These are phyloP conservation scores for Mucor ambiguus DNA, from an alignment of 371 early-diverging fungal genomes.

Conservation along the genomic window DNA sequence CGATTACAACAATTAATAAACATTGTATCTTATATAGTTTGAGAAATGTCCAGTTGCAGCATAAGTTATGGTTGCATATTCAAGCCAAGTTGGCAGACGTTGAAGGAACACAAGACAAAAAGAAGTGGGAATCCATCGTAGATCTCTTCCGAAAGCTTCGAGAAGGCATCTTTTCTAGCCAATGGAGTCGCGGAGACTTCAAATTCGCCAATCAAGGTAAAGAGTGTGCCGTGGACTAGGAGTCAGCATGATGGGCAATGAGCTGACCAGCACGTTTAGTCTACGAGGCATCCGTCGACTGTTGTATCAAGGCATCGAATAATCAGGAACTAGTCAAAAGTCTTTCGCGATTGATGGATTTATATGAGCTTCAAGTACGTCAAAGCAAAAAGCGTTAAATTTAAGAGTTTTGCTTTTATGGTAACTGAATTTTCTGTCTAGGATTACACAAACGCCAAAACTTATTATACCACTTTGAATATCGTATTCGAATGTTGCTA, in stretches of 20 bases:
- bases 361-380: conserved; percentile 10
- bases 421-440: conserved; percentile 5
- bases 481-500: conserved; percentile 15
- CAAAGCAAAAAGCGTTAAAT: not conserved
- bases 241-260: no score
- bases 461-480: conserved; percentile 13
- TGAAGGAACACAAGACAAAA: not conserved
- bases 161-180: conserved; percentile 26
- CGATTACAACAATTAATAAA: not conserved
- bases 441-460: not conserved
- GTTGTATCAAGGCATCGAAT: conserved; percentile 18
- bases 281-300: conserved; percentile 19
- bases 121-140: conserved; percentile 23
- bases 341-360: conserved; percentile 11
- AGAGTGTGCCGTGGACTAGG: not conserved
- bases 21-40: conserved; percentile 10
- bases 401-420: not conserved
- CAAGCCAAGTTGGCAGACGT: conserved; percentile 4
- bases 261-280: conserved; percentile 6
- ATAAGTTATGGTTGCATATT: conserved; percentile 19
- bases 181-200: conserved; percentile 20
- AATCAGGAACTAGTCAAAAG: conserved; percentile 24
- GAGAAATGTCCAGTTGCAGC: conserved; percentile 13
- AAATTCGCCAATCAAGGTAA: conserved; percentile 24
- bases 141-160: conserved; percentile 23